These are phyloP conservation scores for Cyberlindnera maclurae DNA, from an alignment of 805 yeast genomes.

Conservation along the genomic window DNA sequence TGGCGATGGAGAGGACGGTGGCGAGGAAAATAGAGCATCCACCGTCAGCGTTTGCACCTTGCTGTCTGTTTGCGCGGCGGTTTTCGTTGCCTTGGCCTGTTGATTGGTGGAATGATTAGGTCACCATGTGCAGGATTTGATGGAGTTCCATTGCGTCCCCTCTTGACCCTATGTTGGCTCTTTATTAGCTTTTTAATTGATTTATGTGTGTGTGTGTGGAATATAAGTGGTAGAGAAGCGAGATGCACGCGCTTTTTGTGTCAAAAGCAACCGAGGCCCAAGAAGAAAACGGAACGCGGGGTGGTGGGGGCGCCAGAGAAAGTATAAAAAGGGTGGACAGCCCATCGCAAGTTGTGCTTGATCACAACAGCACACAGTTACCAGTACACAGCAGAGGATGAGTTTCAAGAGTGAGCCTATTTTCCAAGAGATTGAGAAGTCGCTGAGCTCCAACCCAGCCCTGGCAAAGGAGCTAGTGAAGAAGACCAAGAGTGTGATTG, in stretches of 20 bases:
- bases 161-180: too few relatives aligned
- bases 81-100: neutral
- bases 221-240: too few relatives aligned
- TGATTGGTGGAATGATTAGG: too few relatives aligned
- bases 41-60: neutral
- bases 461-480: conserved; percentile 17
- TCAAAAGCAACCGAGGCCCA: neutral
- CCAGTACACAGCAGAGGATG: conserved; percentile 6
- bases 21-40: conserved; percentile 1
- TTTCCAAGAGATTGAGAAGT: conserved; percentile 16
- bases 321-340: too few relatives aligned
- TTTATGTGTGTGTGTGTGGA: too few relatives aligned
- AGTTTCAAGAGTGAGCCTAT: conserved; percentile 22
- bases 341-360: too few relatives aligned
- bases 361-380: neutral
- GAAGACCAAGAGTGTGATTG: conserved; percentile 52
- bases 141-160: too few relatives aligned
- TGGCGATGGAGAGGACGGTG: conserved; percentile 7
- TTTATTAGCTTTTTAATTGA: neutral
- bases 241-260: too few relatives aligned
- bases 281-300: too few relatives aligned
- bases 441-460: conserved; percentile 12
- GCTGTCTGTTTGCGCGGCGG: neutral
- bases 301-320: too few relatives aligned
- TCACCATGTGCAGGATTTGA: too few relatives aligned